Percentiles rank a stretch among this genome's conserved stretches.
phyloP scores from a whole-genome alignment of 192 early-diverging fungal species.

The Pilaira anomala region DNA sequence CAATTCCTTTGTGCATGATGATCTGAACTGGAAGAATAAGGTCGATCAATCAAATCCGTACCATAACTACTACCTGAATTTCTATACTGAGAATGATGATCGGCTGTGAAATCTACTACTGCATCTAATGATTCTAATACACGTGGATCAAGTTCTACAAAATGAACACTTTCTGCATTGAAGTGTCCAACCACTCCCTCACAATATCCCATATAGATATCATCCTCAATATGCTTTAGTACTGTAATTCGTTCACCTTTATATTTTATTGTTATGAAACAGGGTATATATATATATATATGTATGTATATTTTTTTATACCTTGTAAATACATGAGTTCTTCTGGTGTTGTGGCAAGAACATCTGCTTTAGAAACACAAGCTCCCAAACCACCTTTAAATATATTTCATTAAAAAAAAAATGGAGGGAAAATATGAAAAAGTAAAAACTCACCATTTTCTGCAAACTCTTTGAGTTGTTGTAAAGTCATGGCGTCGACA shows the following conservation, averaged over 20 bases:
- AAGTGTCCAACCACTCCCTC: slow-evolving; percentile 54
- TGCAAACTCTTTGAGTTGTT: slow-evolving; percentile 27
- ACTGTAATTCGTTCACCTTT: slow-evolving; percentile 39
- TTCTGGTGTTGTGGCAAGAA: slow-evolving; percentile 35
- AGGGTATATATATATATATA: background rate
- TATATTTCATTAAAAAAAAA: background rate
- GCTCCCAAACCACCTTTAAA: slow-evolving; percentile 40
- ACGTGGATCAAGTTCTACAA: slow-evolving; percentile 43
- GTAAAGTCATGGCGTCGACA: slow-evolving; percentile 17
- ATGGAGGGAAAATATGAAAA: background rate
- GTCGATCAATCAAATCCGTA: background rate
- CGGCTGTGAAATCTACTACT: background rate
- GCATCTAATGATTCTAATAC: slow-evolving; percentile 37
- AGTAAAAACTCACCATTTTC: slow-evolving; percentile 18
- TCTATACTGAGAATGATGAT: background rate
- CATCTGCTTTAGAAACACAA: slow-evolving; percentile 42
- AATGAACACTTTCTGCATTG: slow-evolving; percentile 47
- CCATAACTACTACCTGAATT: background rate
- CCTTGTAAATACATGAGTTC: slow-evolving; percentile 48
- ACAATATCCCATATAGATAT: slow-evolving; percentile 51
- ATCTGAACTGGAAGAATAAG: slow-evolving; percentile 13
- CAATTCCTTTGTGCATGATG: slow-evolving; percentile 5
- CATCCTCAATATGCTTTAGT: slow-evolving; percentile 36
- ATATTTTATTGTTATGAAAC: background rate
- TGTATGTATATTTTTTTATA: slow-evolving; percentile 16